Percentiles rank a stretch among this genome's conserved stretches.
Conservation (phyloP, 495 filamentous ascomycete species). For the Aspergillus leporis region DNA sequence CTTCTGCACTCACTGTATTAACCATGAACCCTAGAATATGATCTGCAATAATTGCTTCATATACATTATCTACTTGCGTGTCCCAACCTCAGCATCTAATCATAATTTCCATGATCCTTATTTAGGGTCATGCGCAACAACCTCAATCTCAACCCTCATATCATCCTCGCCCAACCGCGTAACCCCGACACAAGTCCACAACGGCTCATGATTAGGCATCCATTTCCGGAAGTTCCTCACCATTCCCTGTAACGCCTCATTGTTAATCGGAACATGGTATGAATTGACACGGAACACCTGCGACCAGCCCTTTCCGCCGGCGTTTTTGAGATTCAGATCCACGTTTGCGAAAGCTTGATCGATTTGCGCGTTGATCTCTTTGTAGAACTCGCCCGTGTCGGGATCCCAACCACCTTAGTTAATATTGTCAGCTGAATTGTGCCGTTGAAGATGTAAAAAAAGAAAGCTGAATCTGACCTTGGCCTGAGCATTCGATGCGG, state of each 20-base stretch:
- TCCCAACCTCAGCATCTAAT: too few species aligned
- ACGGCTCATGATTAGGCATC: constrained; percentile 50
- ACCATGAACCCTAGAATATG: too few species aligned
- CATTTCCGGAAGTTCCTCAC: constrained; percentile 48
- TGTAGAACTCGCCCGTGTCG: constrained; percentile 32
- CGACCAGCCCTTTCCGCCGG: constrained; percentile 58
- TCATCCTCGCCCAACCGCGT: constrained; percentile 39
- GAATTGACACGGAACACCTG: constrained; percentile 54
- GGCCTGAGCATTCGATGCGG: constrained; percentile 53
- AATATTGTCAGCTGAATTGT: background rate
- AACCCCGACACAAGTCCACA: constrained; percentile 53
- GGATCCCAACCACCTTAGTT: constrained; percentile 53
- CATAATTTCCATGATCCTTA: too few species aligned
- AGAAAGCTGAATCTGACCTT: constrained; percentile 39
- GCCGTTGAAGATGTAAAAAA: background rate
- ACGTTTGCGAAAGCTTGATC: constrained; percentile 58
- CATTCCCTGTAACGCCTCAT: constrained; percentile 41
- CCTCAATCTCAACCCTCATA: constrained; percentile 61
- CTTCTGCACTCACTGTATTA: too few species aligned
- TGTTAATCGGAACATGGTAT: constrained; percentile 46
- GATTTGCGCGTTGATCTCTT: constrained; percentile 48
- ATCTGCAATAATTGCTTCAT: too few species aligned
- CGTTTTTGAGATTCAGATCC: constrained; percentile 44
- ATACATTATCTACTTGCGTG: too few species aligned
- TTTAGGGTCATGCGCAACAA: constrained; percentile 41